These are phyloP conservation scores for Candolleomyces aberdarensis DNA, from an alignment of 768 basidiomycete species.

Conservation along the genomic window DNA sequence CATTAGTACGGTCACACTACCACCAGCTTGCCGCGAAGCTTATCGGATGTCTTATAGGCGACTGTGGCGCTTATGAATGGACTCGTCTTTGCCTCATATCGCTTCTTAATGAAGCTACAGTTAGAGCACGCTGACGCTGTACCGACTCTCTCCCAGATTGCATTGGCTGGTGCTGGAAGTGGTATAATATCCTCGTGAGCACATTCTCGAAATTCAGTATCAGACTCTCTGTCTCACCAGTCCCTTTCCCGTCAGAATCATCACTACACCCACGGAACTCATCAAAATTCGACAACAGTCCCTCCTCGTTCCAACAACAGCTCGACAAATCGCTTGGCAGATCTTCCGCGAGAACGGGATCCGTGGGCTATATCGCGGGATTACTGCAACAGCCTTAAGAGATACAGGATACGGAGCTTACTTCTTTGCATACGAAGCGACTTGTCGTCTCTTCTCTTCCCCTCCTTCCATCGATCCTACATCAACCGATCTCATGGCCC, in stretches of 20 bases:
- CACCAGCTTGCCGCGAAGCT: background rate
- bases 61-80: slow-evolving; percentile 80
- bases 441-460: slow-evolving; percentile 46
- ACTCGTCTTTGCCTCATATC: slow-evolving; percentile 82
- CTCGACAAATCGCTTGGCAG: slow-evolving; percentile 48
- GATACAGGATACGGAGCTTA: slow-evolving; percentile 87
- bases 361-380: slow-evolving; percentile 73
- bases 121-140: slow-evolving; percentile 39
- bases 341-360: slow-evolving; percentile 58
- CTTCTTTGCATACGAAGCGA: slow-evolving; percentile 75
- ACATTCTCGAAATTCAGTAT: background rate
- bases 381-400: slow-evolving; percentile 67
- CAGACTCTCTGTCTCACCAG: slow-evolving; percentile 1
- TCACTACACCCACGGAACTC: slow-evolving; percentile 83
- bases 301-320: slow-evolving; percentile 43
- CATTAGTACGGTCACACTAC: slow-evolving; percentile 47
- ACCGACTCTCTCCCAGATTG: slow-evolving; percentile 70
- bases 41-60: slow-evolving; percentile 36
- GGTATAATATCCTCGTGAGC: slow-evolving; percentile 79
- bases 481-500: slow-evolving; percentile 34
- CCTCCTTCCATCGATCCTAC: slow-evolving; percentile 16
- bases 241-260: slow-evolving; percentile 21
- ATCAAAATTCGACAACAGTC: slow-evolving; percentile 85
- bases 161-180: slow-evolving; percentile 75
- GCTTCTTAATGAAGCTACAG: slow-evolving; percentile 71